These are phyloP conservation scores for Solanum lignicaule DNA, from an alignment of 257 asterid species.

Conservation along the genomic window DNA sequence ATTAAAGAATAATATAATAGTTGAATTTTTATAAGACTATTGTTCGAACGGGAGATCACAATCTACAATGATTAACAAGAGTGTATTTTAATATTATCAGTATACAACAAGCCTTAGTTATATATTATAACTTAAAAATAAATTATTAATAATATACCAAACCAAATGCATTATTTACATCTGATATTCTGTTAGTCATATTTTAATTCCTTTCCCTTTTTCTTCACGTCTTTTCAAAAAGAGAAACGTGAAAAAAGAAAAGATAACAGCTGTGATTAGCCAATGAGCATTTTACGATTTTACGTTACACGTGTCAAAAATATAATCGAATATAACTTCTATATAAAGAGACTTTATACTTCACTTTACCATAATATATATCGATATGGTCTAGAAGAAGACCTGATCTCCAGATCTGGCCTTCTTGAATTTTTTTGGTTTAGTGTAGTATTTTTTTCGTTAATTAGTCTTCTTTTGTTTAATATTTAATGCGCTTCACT, in stretches of 20 bases:
- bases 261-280: conserved; percentile 6
- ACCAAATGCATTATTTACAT: not conserved
- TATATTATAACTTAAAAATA: too few species aligned
- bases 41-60: too few species aligned
- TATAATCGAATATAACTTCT: not conserved
- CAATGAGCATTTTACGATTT: not conserved
- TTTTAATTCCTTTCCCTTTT: not conserved
- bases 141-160: too few species aligned
- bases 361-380: not conserved
- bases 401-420: not conserved
- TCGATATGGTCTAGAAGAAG: not conserved
- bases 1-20: too few species aligned
- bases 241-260: not conserved
- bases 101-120: too few species aligned
- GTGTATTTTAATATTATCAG: too few species aligned
- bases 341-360: not conserved
- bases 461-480: not conserved
- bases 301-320: not conserved
- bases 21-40: too few species aligned
- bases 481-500: not conserved
- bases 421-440: not conserved
- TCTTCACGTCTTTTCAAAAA: not conserved
- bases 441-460: not conserved
- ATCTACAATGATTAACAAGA: too few species aligned
- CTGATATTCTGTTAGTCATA: not conserved